Base-by-base conservation (phyloP, 352 stramenopile species). In the Globisporangium middletonii region DNA sequence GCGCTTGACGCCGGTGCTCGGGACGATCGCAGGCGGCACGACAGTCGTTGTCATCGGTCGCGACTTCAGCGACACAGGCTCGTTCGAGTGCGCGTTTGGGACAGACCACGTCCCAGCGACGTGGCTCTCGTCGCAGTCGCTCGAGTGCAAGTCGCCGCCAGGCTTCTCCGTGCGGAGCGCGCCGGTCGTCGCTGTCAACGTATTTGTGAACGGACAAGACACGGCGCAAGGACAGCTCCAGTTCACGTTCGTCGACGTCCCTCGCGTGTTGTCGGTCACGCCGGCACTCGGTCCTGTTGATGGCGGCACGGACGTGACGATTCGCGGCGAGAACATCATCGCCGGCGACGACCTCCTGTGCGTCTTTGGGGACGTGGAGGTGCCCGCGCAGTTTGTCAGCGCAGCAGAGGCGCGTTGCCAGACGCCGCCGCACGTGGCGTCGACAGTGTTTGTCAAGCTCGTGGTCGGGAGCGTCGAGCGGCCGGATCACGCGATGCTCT, bases 241-340 rank as follows among this genome's bases (percentile, higher is more conserved):
- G 8, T 70, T 63, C 28, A 53, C 57, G 2, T 64, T 62, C 48
- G 6, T 77, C 4, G 26, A 57, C 1, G 23, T 72, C 16, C 69
- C 74, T 45, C 45, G 60, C 12, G 67, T 84, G n/a, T 28, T 45
- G 12, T 62, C 53, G 9, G 46, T 78, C 3, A 26, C 4, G 13
- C 74, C 74, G 23, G 19, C 43, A 6, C 50, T 64, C 4, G 77
- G 77, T 0, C 41, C 73, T 19, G 49, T 38, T 15, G 59, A 43
- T 23, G 77, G 77, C 18, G 71, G 71, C 4, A 84, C 75, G 0
- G 71, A 67, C 3, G 52, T 88, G 4, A 71, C 54, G 0, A 9
- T 88, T 0, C 52, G 45, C 1, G 77, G 73, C 1, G 53, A 63
- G 35, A 67, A 73, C 23, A 69, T 86, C 27, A 26, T 77, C 1